Base-by-base conservation (phyloP, 106 monocot species). In the Dioscorea zingiberensis region DNA sequence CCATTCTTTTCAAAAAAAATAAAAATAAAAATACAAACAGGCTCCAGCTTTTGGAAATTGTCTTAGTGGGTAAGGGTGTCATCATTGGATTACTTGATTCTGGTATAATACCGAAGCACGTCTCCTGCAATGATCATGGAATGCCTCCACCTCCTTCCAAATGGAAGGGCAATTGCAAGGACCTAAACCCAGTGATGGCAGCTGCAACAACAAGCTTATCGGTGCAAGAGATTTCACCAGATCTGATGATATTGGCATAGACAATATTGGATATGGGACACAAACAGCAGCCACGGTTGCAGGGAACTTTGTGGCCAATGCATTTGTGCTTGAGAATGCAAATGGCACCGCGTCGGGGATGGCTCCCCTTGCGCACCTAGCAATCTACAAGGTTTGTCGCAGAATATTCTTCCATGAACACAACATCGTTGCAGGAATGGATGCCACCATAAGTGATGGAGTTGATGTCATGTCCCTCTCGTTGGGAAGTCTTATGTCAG, bases 281-380 rank as follows among this genome's bases (percentile, higher is more conserved):
- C 79, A 80, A 21, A 23, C 22, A 0, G 25, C 69, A 4, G 53
- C 32, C 64, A 74, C 56, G 5, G 79, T 63, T 47, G 38, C 63
- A 0, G 62, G 32, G 29, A 26, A 53, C 17, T 62, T 51, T 19
- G 71, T 62, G 4, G 6, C 4, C 1, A 51, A 30, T 22, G 60
- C 27, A 29, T 38, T 6, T 9, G 32, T 18, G 23, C 26, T 70
- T 0, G 69, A 58, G 4, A 48, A 2, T 16, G 73, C 27, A 16
- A 27, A 15, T 1, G 69, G 79, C 19, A 60, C n/a, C 48, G 74
- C 74, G 0, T 22, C n/a, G 4, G 79, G 79, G 12, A 53, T 64
- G n/a, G 74, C 79, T 0, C 79, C 79, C 0, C 17, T 17, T 14
- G 79, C 79, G 0, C 68, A 70, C 49, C 13, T 80, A 0, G 73